Evolutionary conservation across 169 alveolate genomes (phyloP).

Genomic region (Babesia bigemina): DNA sequence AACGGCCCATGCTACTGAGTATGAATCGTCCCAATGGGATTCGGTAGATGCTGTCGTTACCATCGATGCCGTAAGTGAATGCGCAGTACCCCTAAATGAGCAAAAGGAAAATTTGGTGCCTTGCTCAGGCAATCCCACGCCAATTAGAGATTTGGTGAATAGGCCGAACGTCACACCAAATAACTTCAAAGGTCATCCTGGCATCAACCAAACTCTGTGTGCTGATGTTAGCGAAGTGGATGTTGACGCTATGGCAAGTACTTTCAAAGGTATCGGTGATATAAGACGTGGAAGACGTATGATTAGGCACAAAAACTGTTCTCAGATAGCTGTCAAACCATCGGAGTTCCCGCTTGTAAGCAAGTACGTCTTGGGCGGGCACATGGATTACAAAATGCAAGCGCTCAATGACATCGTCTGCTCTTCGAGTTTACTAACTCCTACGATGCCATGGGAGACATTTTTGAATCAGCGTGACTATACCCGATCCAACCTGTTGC

Average conservation of each 20-base stretch:
- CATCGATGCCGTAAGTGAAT: background rate
- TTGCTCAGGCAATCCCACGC: background rate
- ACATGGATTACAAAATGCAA: conserved; percentile 1
- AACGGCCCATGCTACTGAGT: no score
- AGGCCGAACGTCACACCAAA: background rate
- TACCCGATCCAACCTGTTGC: conserved; percentile 57
- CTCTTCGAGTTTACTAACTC: conserved; percentile 22
- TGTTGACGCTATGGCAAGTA: background rate
- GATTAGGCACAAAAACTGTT: background rate
- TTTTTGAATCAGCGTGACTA: conserved; percentile 54
- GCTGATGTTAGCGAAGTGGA: conserved; percentile 21
- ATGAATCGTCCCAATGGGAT: background rate
- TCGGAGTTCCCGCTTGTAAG: background rate
- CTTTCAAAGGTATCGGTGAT: conserved; percentile 24
- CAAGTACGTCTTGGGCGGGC: background rate
- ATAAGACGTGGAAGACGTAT: background rate
- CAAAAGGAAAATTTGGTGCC: background rate
- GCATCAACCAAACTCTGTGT: conserved; percentile 23
- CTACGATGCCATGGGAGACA: conserved; percentile 45
- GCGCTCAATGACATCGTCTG: conserved; percentile 14
- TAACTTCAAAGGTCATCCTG: background rate
- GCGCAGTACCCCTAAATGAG: background rate
- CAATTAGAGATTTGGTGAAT: background rate
- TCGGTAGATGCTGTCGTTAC: background rate
- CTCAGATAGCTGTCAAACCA: background rate